These are phyloP conservation scores for Hymenoscyphus repandus DNA, from an alignment of 2,329 filamentous ascomycete species.

Conservation along the genomic window DNA sequence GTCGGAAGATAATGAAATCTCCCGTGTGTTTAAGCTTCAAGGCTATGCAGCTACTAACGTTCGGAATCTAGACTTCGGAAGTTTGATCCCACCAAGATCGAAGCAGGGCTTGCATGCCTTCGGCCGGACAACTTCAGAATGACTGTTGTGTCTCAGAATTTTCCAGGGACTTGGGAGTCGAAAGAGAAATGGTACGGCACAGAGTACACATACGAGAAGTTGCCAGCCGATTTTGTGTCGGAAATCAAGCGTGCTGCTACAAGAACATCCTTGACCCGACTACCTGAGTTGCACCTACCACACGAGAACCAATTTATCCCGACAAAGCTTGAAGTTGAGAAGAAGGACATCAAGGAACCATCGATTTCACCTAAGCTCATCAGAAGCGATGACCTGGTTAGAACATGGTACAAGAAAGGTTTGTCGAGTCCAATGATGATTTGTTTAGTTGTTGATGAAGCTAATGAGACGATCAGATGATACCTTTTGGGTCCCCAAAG, in stretches of 20 bases:
- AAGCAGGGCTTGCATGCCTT: constrained; percentile 66
- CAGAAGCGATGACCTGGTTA: constrained; percentile 72
- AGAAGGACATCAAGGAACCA: constrained; percentile 78
- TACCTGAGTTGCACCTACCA: constrained; percentile 74
- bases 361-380: constrained; percentile 72
- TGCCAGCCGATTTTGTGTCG: constrained; percentile 68
- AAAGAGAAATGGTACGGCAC: constrained; percentile 98
- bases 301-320: constrained; percentile 96
- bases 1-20: background rate
- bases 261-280: constrained; percentile 51
- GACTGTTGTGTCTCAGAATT: constrained; percentile 75
- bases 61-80: constrained; percentile 50
- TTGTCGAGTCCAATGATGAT: background rate
- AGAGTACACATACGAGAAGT: constrained; percentile 78
- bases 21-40: background rate
- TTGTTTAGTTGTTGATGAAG: background rate
- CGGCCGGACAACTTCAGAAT: constrained; percentile 87
- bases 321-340: constrained; percentile 87
- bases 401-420: constrained; percentile 90
- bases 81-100: constrained; percentile 75
- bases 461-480: constrained; percentile 64
- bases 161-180: constrained; percentile 76
- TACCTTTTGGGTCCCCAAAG: constrained; percentile 96
- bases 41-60: constrained; percentile 13
- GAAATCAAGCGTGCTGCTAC: constrained; percentile 62